A percentile compares a stretch with the other conserved stretches of the same genome.
Evolutionary conservation across 495 filamentous ascomycete genomes (phyloP).

Genomic region (Hypoxylon perforatum): DNA sequence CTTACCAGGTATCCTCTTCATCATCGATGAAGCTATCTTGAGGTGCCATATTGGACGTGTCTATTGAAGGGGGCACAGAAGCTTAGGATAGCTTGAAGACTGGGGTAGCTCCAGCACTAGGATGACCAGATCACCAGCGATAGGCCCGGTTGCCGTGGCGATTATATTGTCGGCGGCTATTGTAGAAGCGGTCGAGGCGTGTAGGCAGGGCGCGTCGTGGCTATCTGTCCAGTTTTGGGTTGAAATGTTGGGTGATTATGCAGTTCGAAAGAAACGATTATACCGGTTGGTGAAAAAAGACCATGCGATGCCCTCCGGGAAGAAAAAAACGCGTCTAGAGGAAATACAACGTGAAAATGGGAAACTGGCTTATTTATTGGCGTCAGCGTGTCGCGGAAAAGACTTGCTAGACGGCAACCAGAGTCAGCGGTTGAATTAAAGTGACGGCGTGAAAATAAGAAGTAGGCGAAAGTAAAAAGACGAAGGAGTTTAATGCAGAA

Average conservation of each 20-base stretch:
- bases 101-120: conserved; percentile 20
- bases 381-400: conserved; percentile 13
- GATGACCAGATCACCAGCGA: background rate
- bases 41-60: conserved; percentile 67
- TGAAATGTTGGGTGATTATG: conserved; percentile 43
- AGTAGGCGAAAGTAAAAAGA: conserved; percentile 42
- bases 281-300: conserved; percentile 21
- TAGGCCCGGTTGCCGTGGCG: conserved; percentile 3
- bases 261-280: conserved; percentile 20
- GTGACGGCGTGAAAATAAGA: conserved; percentile 41
- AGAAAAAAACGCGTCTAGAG: conserved; percentile 28
- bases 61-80: conserved; percentile 29
- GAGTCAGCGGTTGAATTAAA: conserved; percentile 30
- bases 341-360: conserved; percentile 2
- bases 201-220: conserved; percentile 25
- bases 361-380: background rate
- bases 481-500: conserved; percentile 45
- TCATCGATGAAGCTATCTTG: conserved; percentile 98
- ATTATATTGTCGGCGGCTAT: background rate
- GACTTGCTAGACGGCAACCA: conserved; percentile 19
- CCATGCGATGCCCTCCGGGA: conserved; percentile 22
- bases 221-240: conserved; percentile 34
- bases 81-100: conserved; percentile 11
- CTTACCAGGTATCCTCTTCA: conserved; percentile 91
- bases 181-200: conserved; percentile 8